Conservation (phyloP, 192 early-diverging fungal genomes). For the Endogone sp. region DNA sequence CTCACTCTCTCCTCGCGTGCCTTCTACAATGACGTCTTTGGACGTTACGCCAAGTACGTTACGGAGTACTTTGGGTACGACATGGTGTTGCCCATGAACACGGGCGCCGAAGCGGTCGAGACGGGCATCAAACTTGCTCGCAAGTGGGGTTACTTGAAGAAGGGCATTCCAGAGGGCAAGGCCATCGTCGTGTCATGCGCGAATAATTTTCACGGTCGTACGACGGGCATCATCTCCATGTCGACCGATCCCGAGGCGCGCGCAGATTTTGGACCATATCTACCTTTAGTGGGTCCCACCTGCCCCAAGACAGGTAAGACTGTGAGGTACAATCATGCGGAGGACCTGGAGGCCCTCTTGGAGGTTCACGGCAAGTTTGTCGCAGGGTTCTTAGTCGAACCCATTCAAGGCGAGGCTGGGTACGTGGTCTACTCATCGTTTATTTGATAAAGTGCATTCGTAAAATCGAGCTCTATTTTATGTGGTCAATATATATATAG, state of each 20-base stretch:
- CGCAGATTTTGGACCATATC: constrained; percentile 89
- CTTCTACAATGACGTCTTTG: constrained; percentile 96
- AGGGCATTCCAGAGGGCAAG: constrained; percentile 75
- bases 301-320: constrained; percentile 67
- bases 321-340: constrained; percentile 81
- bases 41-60: constrained; percentile 85
- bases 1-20: constrained; percentile 90
- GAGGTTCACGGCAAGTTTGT: constrained; percentile 78
- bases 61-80: constrained; percentile 94
- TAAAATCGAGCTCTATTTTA: not conserved
- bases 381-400: constrained; percentile 95
- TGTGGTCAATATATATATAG: not conserved
- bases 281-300: constrained; percentile 79
- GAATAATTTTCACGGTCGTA: constrained; percentile 97
- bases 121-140: constrained; percentile 97
- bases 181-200: constrained; percentile 81
- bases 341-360: constrained; percentile 86
- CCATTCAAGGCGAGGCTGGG: constrained; percentile 98
- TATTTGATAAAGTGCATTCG: constrained; percentile 1
- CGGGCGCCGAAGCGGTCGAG: constrained; percentile 97
- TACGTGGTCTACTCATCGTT: too few species aligned
- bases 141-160: constrained; percentile 94
- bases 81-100: constrained; percentile 99
- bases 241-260: constrained; percentile 86
- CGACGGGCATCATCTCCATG: constrained; percentile 91